Evolutionary conservation across 2,329 filamentous ascomycete genomes (phyloP), one percentile per base, ranked within the genome.

Genomic region (Ceratocystis colombiana): DNA sequence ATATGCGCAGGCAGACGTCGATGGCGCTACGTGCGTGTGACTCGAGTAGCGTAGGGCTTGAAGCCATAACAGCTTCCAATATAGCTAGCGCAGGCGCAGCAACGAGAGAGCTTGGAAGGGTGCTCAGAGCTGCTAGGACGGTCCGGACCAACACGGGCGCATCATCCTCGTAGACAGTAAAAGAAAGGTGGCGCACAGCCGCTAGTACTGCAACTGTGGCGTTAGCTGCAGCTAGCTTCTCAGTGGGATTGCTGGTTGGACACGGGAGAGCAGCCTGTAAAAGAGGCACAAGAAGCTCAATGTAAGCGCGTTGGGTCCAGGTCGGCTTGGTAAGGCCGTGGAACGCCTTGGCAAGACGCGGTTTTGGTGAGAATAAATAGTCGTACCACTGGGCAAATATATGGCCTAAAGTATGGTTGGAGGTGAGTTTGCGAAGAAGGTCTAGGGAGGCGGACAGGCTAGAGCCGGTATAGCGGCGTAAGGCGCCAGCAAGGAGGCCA

Each of bases 111-210:
- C 73, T 68, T 3, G 75, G 74, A 7, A 78, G 73, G 20, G 74
- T 79, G 65, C 76, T 76, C 5, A 82, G 73, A 0, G 78, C 76
- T 0, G 77, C 76, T 41, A 85, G 78, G 5, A 79, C 76, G 17
- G 84, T 74, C 7, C 79, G 77, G 2, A 82, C 73, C 5, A 84
- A 75, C 41, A 73, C 72, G 3, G 75, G 75, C 0, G 77, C 73
- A 62, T 85, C 82, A 17, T 79, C 77, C 55, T 82, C 77, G 71
- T 82, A 85, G 20, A 83, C 77, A 1, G 76, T 71, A 64, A 79
- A 82, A 20, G 73, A 73, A 67, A 84, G 77, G 70, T 82, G 77
- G 68, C 76, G 78, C 6, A 83, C 73, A 61, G 82, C 75, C 0
- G 79, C 74, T 4, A 85, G 74, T 5, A 79, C 75, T 2, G 77